Evolutionary conservation across 2,329 filamentous ascomycete species (phyloP).

Genomic region (Talaromyces sp.): DNA sequence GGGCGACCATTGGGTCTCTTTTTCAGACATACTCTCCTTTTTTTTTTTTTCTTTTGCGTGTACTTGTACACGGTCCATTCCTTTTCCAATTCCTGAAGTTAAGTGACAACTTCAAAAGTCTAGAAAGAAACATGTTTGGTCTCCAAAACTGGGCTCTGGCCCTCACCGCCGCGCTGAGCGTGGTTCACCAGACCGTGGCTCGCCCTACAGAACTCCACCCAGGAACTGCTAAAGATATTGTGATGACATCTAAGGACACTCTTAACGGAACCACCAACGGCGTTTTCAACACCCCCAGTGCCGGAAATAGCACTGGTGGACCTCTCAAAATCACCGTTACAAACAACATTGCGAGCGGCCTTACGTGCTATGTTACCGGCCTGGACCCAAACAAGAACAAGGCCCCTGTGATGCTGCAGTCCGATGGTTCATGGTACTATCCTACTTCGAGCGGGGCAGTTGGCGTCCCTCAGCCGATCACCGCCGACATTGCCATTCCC

Average conservation of each 20-base stretch:
- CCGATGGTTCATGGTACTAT: constrained; percentile 39
- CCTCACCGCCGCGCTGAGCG: not conserved
- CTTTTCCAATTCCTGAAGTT: not conserved
- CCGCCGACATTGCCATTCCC: constrained; percentile 38
- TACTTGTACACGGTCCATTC: not conserved
- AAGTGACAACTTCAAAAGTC: not conserved
- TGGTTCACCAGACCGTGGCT: constrained; percentile 1
- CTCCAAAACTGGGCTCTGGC: constrained; percentile 3
- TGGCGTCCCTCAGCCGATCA: constrained; percentile 32
- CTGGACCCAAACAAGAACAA: constrained; percentile 30
- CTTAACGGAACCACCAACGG: constrained; percentile 1
- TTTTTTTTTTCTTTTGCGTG: not conserved
- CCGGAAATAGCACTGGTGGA: not conserved
- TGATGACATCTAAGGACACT: constrained; percentile 5
- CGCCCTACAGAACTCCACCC: constrained; percentile 7
- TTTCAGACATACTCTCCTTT: not conserved
- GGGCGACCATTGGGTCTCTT: not conserved
- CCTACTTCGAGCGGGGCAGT: constrained; percentile 31
- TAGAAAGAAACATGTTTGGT: constrained; percentile 4
- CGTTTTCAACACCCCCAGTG: not conserved
- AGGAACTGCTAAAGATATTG: constrained; percentile 2
- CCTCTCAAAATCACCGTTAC: constrained; percentile 23
- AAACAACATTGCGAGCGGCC: constrained; percentile 37
- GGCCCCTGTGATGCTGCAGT: constrained; percentile 39
- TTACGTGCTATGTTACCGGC: constrained; percentile 39